phyloP scores from a whole-genome alignment of 2,329 filamentous ascomycete species.

The Apiospora koreana region DNA sequence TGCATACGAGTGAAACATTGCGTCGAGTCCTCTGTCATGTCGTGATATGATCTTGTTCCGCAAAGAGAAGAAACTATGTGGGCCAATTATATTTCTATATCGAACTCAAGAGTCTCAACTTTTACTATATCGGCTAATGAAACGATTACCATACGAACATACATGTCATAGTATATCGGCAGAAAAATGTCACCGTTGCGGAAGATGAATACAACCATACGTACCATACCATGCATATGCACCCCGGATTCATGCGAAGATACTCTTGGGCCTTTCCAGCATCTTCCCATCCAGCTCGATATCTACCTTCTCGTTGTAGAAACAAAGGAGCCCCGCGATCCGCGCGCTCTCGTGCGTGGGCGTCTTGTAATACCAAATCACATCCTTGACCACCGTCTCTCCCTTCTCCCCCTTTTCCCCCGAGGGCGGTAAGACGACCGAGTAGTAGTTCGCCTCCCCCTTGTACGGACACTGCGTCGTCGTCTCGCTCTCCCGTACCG shows the following conservation, averaged over 20 bases:
- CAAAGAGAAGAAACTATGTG: too few relatives aligned
- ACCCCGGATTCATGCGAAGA: slow-evolving; percentile 20
- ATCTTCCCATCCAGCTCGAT: slow-evolving; percentile 55
- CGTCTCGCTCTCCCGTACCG: slow-evolving; percentile 51
- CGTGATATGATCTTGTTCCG: neutral
- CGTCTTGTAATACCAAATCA: slow-evolving; percentile 64
- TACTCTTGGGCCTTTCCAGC: slow-evolving; percentile 31
- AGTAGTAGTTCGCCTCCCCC: slow-evolving; percentile 63
- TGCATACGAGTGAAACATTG: neutral
- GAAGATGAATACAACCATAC: neutral
- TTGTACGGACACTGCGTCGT: slow-evolving; percentile 68
- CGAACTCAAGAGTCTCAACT: neutral
- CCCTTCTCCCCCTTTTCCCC: slow-evolving; percentile 24
- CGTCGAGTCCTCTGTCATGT: neutral
- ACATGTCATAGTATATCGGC: too few relatives aligned
- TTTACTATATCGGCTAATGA: neutral
- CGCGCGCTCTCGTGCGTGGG: slow-evolving; percentile 57
- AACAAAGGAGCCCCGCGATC: slow-evolving; percentile 60
- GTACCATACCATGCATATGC: neutral
- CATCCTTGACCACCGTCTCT: slow-evolving; percentile 37
- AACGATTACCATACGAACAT: neutral
- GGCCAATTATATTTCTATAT: too few relatives aligned
- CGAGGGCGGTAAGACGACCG: slow-evolving; percentile 45
- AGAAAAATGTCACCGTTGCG: too few relatives aligned
- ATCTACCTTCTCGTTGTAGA: slow-evolving; percentile 70